Conservation (phyloP, 208 protist species). For the Giardia duodenalis region DNA sequence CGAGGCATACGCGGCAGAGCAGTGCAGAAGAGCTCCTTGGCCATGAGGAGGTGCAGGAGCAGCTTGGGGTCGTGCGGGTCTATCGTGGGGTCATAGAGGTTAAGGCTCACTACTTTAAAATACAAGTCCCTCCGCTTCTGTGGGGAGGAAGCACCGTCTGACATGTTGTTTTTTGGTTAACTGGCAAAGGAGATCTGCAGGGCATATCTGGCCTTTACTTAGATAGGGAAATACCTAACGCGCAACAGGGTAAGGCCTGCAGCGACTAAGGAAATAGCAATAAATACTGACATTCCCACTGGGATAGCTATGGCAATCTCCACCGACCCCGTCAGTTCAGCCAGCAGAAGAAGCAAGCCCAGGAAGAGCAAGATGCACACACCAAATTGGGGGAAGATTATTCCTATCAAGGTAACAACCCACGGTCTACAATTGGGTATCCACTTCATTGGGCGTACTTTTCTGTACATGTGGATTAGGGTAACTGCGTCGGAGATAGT, state of each 20-base stretch:
- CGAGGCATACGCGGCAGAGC: conserved; percentile 21
- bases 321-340: background rate
- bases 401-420: background rate
- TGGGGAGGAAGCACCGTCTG: no score
- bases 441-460: background rate
- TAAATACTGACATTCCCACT: background rate
- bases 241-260: background rate
- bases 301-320: background rate
- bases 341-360: background rate
- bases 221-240: background rate
- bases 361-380: background rate
- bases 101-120: background rate
- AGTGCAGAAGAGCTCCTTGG: conserved; percentile 12
- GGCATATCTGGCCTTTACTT: no score
- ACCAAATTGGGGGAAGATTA: background rate
- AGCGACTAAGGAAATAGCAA: background rate
- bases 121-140: no score
- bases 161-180: no score
- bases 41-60: conserved; percentile 12
- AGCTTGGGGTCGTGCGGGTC: conserved; percentile 15
- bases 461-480: background rate
- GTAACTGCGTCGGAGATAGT: background rate
- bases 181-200: no score
- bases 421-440: background rate
- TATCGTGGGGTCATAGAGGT: background rate